phyloP scores from a whole-genome alignment of 2,329 filamentous ascomycete species.

The Cytospora chrysosperma region DNA sequence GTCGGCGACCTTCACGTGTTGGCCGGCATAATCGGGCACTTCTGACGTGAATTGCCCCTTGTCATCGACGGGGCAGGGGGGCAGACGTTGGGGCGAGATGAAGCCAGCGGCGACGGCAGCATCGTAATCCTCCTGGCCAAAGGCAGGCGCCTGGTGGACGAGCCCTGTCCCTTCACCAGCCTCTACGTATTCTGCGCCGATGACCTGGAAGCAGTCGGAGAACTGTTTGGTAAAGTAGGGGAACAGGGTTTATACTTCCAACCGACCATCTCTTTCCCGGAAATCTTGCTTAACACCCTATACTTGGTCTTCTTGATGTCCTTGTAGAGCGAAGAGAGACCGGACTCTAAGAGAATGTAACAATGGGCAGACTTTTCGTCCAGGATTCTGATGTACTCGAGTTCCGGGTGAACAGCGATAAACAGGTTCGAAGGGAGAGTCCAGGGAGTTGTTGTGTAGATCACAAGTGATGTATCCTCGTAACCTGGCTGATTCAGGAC shows the following conservation, averaged over 20 bases:
- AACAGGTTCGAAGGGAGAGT: slow-evolving; percentile 73
- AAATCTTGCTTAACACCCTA: slow-evolving; percentile 65
- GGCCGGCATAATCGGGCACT: slow-evolving; percentile 76
- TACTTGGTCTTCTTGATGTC: slow-evolving; percentile 76
- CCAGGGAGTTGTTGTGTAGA: slow-evolving; percentile 85
- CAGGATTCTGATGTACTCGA: slow-evolving; percentile 75
- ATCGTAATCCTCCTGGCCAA: slow-evolving; percentile 76
- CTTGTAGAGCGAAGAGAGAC: slow-evolving; percentile 70
- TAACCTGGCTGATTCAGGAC: slow-evolving; percentile 61
- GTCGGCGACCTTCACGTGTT: slow-evolving; percentile 88
- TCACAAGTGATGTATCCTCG: slow-evolving; percentile 68
- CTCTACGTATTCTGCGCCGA: slow-evolving; percentile 70
- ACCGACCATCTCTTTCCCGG: slow-evolving; percentile 66
- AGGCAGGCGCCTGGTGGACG: slow-evolving; percentile 72
- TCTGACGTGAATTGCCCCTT: slow-evolving; percentile 72
- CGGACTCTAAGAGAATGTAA: slow-evolving; percentile 67
- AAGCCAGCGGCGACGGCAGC: slow-evolving; percentile 64
- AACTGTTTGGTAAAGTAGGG: slow-evolving; percentile 71
- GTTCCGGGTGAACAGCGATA: slow-evolving; percentile 70
- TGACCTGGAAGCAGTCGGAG: slow-evolving; percentile 66
- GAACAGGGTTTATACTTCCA: slow-evolving; percentile 73
- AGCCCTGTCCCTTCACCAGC: slow-evolving; percentile 72
- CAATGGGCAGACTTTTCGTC: slow-evolving; percentile 65
- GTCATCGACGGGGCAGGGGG: slow-evolving; percentile 71
- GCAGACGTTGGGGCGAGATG: slow-evolving; percentile 60